Base-by-base conservation (phyloP, 495 filamentous ascomycete genomes). In the Xylaria castorea region DNA sequence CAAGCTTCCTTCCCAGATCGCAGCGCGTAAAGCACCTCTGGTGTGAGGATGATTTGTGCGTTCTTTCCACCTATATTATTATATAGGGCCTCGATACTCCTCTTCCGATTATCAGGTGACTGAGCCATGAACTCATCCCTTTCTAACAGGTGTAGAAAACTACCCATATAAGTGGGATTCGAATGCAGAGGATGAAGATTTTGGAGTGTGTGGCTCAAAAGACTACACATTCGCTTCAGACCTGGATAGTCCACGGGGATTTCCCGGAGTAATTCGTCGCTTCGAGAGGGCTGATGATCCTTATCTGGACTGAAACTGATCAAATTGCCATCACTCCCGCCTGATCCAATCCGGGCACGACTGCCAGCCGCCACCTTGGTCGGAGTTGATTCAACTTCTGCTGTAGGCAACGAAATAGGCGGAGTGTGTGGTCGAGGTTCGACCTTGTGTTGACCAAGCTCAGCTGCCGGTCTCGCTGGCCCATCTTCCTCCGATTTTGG, bases 81-180 rank as follows among this genome's bases (percentile, higher is more conserved):
- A 44, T 76, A 78, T n/a, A 78, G 61, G 1, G 72, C 42, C 5
- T 74, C 72, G 14, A 53, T 32, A 16, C 38, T 22, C 30, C 44
- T 72, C 14, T 42, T 66, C 64, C 75, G 73, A 4, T 79, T 62
- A 6, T 73, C 30, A 32, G 22, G 34, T 3, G 71, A n/a, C 36
- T 76, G 34, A 25, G 18, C 38, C 14, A 12, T 36, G 22, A 78
- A 79, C 20, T 58, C 46, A 0, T 51, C 40, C n/a, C 70, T 38
- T 25, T 51, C 36, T 57, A 53, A 25, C 8, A 79, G 73, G n/a
- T 74, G 46, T 9, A 64, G 5, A 1, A 64, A 42, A 30, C 57
- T 42, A 18, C 58, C 46, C 14, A 64, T 12, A 6, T 53, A 64
- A 27, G 68, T 34, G 0, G 65, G 12, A 22, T 67, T 18, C n/a